phyloP scores from a whole-genome alignment of 2,329 filamentous ascomycete species.

The Hyphodiscus sp. region DNA sequence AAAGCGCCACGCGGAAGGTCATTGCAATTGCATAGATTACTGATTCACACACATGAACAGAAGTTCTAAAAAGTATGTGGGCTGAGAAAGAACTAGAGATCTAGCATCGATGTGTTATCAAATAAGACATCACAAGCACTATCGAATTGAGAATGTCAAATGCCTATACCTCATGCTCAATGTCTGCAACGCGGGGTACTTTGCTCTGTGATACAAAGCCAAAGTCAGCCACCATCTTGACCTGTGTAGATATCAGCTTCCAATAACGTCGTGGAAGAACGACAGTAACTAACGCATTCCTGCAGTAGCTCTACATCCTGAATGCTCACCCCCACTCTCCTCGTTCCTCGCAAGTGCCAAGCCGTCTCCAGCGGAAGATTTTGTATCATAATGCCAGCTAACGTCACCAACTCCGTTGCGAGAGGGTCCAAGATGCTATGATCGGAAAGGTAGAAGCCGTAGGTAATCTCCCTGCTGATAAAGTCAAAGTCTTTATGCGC shows the following conservation, averaged over 20 bases:
- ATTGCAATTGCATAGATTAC: too few species aligned
- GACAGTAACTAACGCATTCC: slow-evolving; percentile 25
- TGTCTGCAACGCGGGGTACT: slow-evolving; percentile 33
- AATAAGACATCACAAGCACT: neutral
- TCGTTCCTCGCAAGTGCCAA: slow-evolving; percentile 48
- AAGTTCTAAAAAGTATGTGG: too few species aligned
- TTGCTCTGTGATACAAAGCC: slow-evolving; percentile 30
- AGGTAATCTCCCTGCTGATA: slow-evolving; percentile 49
- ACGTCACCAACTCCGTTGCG: slow-evolving; percentile 48
- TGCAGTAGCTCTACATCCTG: slow-evolving; percentile 36
- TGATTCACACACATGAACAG: too few species aligned
- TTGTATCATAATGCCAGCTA: slow-evolving; percentile 51
- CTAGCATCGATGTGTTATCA: neutral
- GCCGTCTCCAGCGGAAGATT: slow-evolving; percentile 45
- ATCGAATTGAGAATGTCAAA: neutral
- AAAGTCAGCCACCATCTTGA: slow-evolving; percentile 34
- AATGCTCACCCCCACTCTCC: slow-evolving; percentile 39
- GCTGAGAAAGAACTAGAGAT: too few species aligned
- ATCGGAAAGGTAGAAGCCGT: slow-evolving; percentile 52
- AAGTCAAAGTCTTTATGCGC: slow-evolving; percentile 44
- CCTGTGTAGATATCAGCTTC: slow-evolving; percentile 17
- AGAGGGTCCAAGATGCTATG: slow-evolving; percentile 46
- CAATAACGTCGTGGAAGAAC: neutral
- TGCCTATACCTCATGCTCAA: slow-evolving; percentile 34
- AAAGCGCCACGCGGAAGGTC: too few species aligned